Base-by-base conservation (phyloP, 768 basidiomycete genomes). In the Clitopilus hobsonii region DNA sequence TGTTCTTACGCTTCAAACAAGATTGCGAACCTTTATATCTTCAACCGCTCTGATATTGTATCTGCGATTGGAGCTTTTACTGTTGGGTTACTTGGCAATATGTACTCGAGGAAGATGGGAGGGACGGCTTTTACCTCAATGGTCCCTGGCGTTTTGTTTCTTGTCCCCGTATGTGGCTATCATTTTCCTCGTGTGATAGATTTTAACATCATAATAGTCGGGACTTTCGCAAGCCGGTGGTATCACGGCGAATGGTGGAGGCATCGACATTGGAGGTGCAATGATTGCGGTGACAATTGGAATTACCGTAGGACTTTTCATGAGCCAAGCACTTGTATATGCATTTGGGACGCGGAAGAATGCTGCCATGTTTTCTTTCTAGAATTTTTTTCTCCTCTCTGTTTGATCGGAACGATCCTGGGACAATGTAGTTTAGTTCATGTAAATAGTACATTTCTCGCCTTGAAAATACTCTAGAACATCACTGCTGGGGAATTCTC, bases 211-310 rank as follows among this genome's bases (percentile, higher is more conserved):
- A 48, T 41, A 38, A 49, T 59, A 91, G 89, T 89, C 88, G 54
- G 91, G 91, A 38, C 78, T 94, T 48, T 90, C 92, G 7, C 89
- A 91, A 68, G 89, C 89, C 1, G 91, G 91, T 50, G 91, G 90
- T 30, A 85, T 94, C 60, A 85, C 88, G 4, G 88, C 88, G 2
- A 86, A 87, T 59, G 90, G 89, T 18, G 84, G 82, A 63, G 86
- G 85, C 22, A 90, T 93, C 58, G 90, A 91, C 60, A 89, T 93
- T 52, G 88, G 91, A 58, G 84, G 85, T 28, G 87, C 91, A 6
- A 92, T 92, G 88, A 89, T 91, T 57, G 82, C 86, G n/a, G 91
- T 94, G 49, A 88, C 90, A 0, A 91, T 94, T 55, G 92, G 92
- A 25, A 93, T 94, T 61, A 94, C 91, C 0, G 90, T 93, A 50